Evolutionary conservation across 129 eudicot genomes (phyloP).

Genomic region (Dittrichia graveolens): DNA sequence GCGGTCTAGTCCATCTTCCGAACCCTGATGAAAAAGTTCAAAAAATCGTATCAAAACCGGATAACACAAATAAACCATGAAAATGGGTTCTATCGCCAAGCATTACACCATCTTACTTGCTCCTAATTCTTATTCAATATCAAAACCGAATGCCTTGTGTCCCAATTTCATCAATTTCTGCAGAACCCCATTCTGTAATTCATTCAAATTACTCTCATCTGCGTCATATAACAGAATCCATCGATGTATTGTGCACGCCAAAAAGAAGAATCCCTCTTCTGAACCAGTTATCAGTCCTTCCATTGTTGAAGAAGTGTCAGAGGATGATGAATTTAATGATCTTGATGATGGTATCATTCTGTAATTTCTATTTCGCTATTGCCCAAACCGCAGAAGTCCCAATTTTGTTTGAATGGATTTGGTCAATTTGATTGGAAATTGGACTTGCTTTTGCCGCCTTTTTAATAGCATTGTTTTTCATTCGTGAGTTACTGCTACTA

Average conservation of each 20-base stretch:
- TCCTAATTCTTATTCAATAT: background rate
- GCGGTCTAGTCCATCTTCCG: too few species aligned
- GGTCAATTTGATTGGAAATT: background rate
- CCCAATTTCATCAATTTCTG: conserved; percentile 13
- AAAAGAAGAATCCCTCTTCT: conserved; percentile 46
- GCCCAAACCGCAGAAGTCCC: background rate
- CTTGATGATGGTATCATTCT: conserved; percentile 20
- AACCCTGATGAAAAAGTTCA: background rate
- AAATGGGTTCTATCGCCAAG: conserved; percentile 34
- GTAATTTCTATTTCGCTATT: background rate
- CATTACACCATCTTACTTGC: conserved; percentile 21
- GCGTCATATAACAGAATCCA: conserved; percentile 17
- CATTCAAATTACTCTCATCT: conserved; percentile 19
- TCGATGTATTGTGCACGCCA: conserved; percentile 38
- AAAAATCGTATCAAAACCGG: background rate
- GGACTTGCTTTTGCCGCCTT: background rate
- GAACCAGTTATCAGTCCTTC: conserved; percentile 56
- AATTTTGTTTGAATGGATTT: background rate
- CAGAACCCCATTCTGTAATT: conserved; percentile 23
- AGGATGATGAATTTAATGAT: conserved; percentile 51
- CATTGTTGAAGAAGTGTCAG: conserved; percentile 48
- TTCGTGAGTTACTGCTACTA: background rate
- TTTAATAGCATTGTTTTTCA: background rate
- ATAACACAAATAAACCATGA: conserved; percentile 1
- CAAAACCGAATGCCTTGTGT: background rate